Evolutionary conservation across 106 monocot genomes (phyloP), one percentile per base, ranked within the genome.

Genomic region (Vanilla planifolia): DNA sequence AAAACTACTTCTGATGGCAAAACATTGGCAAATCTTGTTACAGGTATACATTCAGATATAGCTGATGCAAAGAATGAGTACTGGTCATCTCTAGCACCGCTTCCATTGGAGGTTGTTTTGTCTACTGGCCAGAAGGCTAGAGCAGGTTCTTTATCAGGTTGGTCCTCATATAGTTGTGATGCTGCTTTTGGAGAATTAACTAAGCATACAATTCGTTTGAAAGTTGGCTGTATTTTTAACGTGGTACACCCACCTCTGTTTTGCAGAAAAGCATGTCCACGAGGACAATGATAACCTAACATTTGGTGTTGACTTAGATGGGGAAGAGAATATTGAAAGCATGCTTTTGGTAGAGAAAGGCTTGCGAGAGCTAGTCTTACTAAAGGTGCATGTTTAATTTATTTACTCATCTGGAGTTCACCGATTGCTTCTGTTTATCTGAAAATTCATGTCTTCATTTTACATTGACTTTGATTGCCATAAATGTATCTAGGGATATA

Each of bases 291-390:
- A 78, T 22, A 73, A 62, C 37, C 26, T 41, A 42, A 19, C 60
- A 52, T 62, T 30, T 16, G 66, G 71, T 28, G 71, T 56, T 67
- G 75, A 84, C 63, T 33, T 65, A 29, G 25, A 60, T 46, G 71
- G 72, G 45, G 84, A 89, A 50, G 80, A 68, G 55, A 84, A 69
- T 67, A 71, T 89, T 51, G 80, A 84, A 52, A 78, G 64, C 66
- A 80, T 89, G 84, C 66, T 89, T 74, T 74, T 81, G 50, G 84
- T 80, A 72, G 89, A 89, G 74, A 84, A 80, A 69, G 84, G 89
- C 64, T n/a, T 89, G 29, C 64, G 74, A 46, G 89, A 89, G 67
- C 55, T 89, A 62, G 64, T 69, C 51, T 80, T 65, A 23, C 36
- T 89, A 30, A 89, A 89, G 89, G 89, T 86, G 50, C 43, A 25